Percentiles rank a stretch among this genome's conserved stretches.
Evolutionary conservation across 805 yeast species (phyloP).

Genomic region (Metschnikowia kofuensis): DNA sequence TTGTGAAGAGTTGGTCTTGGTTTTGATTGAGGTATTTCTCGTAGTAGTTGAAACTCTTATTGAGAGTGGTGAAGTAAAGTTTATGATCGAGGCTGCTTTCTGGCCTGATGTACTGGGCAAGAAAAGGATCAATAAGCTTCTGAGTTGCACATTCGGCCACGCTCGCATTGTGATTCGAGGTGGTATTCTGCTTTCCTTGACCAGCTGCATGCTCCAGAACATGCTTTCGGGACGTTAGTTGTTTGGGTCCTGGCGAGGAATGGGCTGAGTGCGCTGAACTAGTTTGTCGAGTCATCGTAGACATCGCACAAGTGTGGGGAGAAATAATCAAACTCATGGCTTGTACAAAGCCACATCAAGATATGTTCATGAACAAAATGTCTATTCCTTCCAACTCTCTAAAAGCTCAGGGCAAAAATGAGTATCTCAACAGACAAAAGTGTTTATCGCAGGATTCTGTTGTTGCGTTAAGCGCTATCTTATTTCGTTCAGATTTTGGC

Average conservation of each 20-base stretch:
- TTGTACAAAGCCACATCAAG: constrained; percentile 2
- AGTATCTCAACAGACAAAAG: no score
- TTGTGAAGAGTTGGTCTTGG: not conserved
- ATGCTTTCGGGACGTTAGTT: not conserved
- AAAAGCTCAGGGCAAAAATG: not conserved
- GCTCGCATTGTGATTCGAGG: not conserved
- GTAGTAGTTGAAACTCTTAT: constrained; percentile 16
- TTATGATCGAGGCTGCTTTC: constrained; percentile 11
- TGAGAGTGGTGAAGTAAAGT: constrained; percentile 11
- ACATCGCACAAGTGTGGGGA: constrained; percentile 11
- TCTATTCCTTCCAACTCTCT: not conserved
- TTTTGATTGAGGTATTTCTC: constrained; percentile 13
- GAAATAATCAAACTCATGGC: constrained; percentile 14
- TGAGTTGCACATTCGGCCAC: not conserved
- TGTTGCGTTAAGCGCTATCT: no score
- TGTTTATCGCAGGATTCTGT: no score
- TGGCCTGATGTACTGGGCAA: constrained; percentile 18
- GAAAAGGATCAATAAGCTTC: constrained; percentile 15
- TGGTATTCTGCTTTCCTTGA: not conserved
- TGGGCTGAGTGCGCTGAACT: constrained; percentile 4
- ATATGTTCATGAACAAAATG: not conserved
- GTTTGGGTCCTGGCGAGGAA: constrained; percentile 6
- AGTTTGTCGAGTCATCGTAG: constrained; percentile 8
- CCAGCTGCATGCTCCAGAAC: not conserved
- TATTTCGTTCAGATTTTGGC: no score